Evolutionary conservation across 805 yeast species (phyloP).

Genomic region (Debaryomyces castellii): DNA sequence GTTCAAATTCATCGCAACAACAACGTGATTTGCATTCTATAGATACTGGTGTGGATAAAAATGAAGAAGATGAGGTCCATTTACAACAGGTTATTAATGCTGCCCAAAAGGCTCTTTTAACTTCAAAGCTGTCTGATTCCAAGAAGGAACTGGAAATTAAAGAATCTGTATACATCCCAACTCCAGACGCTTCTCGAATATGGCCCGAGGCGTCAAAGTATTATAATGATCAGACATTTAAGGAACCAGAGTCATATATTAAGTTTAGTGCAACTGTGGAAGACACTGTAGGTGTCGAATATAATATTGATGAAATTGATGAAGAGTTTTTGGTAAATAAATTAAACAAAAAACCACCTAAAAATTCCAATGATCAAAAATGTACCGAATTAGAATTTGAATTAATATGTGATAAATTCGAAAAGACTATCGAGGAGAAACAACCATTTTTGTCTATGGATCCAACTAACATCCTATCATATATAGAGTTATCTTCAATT

Average conservation of each 20-base stretch:
- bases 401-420: conserved; percentile 68
- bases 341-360: conserved; percentile 38
- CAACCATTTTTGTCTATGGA: conserved; percentile 90
- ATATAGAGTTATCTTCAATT: conserved; percentile 63
- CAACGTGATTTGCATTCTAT: conserved; percentile 86
- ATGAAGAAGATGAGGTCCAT: conserved; percentile 96
- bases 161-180: conserved; percentile 77
- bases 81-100: conserved; percentile 87
- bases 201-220: conserved; percentile 78
- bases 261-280: conserved; percentile 95
- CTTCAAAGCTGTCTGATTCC: conserved; percentile 36
- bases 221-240: conserved; percentile 61
- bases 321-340: conserved; percentile 56
- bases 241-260: conserved; percentile 76
- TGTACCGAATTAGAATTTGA: conserved; percentile 88
- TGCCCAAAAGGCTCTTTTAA: conserved; percentile 59
- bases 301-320: conserved; percentile 89
- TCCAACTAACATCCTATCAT: conserved; percentile 70
- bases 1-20: conserved; percentile 54
- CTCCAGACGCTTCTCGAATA: conserved; percentile 86
- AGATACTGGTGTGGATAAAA: conserved; percentile 97
- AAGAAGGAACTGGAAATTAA: conserved; percentile 24
- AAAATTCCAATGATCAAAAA: conserved; percentile 15
- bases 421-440: conserved; percentile 67
- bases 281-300: conserved; percentile 82